Percentiles rank a stretch among this genome's conserved stretches.
These are phyloP conservation scores for Eucalyptus pauciflora DNA, from an alignment of 345 rosid species.

Conservation along the genomic window DNA sequence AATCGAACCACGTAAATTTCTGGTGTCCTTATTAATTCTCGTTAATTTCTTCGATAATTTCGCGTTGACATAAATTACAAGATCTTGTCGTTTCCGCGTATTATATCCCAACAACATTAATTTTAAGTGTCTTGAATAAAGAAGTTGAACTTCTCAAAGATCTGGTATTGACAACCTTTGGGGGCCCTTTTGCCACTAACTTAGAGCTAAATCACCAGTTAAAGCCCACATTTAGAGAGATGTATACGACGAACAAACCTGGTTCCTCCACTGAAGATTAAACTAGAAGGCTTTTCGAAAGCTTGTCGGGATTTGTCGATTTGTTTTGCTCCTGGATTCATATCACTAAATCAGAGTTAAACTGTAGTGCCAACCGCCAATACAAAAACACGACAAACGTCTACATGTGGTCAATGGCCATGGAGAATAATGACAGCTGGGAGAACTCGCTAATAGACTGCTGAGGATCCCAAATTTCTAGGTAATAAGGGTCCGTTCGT, in stretches of 20 bases:
- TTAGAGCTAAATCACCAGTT: not conserved
- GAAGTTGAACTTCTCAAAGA: not conserved
- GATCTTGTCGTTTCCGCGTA: no score
- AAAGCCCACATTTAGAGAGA: not conserved
- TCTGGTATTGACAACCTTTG: not conserved
- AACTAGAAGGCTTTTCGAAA: not conserved
- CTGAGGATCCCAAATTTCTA: not conserved
- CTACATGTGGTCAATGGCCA: not conserved
- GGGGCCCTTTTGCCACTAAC: not conserved
- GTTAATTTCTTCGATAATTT: no score
- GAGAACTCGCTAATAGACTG: not conserved
- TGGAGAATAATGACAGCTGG: not conserved
- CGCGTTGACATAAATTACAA: no score
- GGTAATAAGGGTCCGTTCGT: not conserved
- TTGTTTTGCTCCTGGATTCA: not conserved
- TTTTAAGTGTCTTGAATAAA: not conserved
- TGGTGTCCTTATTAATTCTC: no score
- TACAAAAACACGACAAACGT: not conserved
- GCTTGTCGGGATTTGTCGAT: not conserved
- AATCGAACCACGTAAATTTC: no score
- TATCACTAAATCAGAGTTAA: not conserved
- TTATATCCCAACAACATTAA: not conserved
- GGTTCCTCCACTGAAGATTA: not conserved
- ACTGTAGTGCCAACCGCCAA: not conserved
- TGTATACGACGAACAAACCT: not conserved